A percentile compares a stretch with the other conserved stretches of the same genome.
phyloP scores from a whole-genome alignment of 495 filamentous ascomycete genomes.

The Penicillium goetzii region DNA sequence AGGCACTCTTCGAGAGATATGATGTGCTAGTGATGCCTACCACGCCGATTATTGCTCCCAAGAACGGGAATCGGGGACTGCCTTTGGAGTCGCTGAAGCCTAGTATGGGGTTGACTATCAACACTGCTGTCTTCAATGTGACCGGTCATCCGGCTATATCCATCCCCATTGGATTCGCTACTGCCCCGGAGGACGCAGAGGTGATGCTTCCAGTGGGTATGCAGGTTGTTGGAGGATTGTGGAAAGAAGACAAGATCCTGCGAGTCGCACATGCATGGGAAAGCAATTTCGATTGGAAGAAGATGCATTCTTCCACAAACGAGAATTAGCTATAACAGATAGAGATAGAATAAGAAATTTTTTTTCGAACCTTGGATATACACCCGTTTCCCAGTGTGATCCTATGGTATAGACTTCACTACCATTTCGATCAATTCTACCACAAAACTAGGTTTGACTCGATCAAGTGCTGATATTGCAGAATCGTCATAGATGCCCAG shows the following conservation, averaged over 20 bases:
- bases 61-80: constrained; percentile 39
- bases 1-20: constrained; percentile 43
- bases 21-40: constrained; percentile 57
- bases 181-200: constrained; percentile 43
- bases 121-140: constrained; percentile 60
- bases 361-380: neutral
- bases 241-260: constrained; percentile 47
- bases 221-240: constrained; percentile 58
- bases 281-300: constrained; percentile 52
- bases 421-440: neutral
- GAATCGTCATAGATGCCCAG: neutral
- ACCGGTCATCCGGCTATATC: constrained; percentile 62
- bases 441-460: too few relatives aligned
- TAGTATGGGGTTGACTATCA: constrained; percentile 52
- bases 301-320: constrained; percentile 20
- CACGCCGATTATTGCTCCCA: constrained; percentile 43
- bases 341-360: too few relatives aligned
- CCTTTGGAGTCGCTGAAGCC: constrained; percentile 46
- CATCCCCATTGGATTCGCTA: constrained; percentile 56
- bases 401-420: too few relatives aligned
- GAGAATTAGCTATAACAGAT: constrained; percentile 10
- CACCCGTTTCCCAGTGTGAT: neutral
- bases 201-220: constrained; percentile 59
- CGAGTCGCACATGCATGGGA: constrained; percentile 58
- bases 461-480: neutral